Evolutionary conservation across 164 flowering plant species (phyloP), one percentile per base, ranked within the genome.

Genomic region (Akebia trifoliata): DNA sequence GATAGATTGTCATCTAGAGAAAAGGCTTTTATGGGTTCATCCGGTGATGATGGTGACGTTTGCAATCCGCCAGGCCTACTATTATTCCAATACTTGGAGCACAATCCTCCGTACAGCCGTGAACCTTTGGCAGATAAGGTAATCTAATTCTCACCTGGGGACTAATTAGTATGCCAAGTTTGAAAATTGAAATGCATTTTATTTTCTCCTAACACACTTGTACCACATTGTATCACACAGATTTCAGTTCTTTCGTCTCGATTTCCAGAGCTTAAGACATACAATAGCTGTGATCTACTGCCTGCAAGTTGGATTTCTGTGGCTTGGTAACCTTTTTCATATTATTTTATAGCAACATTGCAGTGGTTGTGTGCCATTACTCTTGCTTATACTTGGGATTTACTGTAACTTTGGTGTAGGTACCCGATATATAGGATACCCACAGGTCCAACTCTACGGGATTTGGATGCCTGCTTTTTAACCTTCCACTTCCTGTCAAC

Each of bases 361-460:
- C 37, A n/a, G 18, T 58, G 24, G 32, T 25, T 15, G 22, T 15
- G 7, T 26, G 34, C 29, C 15, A 36, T 4, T 7, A 18, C 37
- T 45, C 49, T 56, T 1, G 3, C 42, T 8, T 14, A 17, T 14
- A 26, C 21, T 26, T 31, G 26, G 60, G 29, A 42, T 55, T 36
- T 54, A 14, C 34, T 65, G 34, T 30, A 24, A 20, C 46, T 35
- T 30, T 31, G 58, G 11, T 75, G 49, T 65, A 87, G 95, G 95
- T 87, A 87, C 59, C 95, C 95, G n/a, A 87, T 87, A 65, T 87
- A 87, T 60, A 75, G 95, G 71, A 84, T 87, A 74, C 95, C 95
- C 28, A 61, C 68, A 9, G 95, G 95, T 26, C 83, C 78, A 52
- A 82, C 82, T 8, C 66, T 84, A n/a, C 69, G 68, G 57, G 81